Base-by-base conservation (phyloP, 1,139 yeast genomes). In the Scheffersomyces lignicola region DNA sequence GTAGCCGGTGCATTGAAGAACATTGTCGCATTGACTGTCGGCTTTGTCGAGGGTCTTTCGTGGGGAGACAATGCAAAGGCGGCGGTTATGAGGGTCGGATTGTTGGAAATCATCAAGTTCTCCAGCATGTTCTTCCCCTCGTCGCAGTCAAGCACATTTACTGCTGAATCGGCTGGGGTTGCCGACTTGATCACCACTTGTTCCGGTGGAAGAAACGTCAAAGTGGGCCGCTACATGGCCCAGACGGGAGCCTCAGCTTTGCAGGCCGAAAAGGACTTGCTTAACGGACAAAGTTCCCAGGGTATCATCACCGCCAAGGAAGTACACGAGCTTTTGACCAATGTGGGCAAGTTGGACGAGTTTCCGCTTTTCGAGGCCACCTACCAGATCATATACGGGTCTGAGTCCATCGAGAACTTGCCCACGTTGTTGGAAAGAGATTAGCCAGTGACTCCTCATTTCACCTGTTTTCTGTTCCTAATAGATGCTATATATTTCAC, bases 1-100 rank as follows among this genome's bases (percentile, higher is more conserved):
- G 67, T 69, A n/a, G 76, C 76, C 8, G 76, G 76, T 33, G 76
- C 76, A 2, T 58, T 70, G 46, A 70, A 70, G 54, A 70, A 70
- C 41, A 55, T 70, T 16, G 76, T 70, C 22, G 76, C 76, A 4
- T 59, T 67, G 39, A 71, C 75, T 7, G 76, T 68, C 16, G 76
- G 76, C 5, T 68, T 70, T 36, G 76, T 70, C 24, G 75, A 68
- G 45, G 76, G 76, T 18, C 57, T 60, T 37, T 73, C 73, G 16
- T 70, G 76, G 76, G 76, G 76, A 45, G 76, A 70, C 50, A 70
- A 70, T 44, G 76, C 76, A 33, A 70, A 70, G 50, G 65, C 75
- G 11, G 76, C 76, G 30, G 62, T 70, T 37, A 70, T 70, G 76
- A 57, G 76, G 49, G 62, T 69, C 35, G 76, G 76, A 3, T 57